Conservation (phyloP, 2,329 filamentous ascomycete genomes). For the Aspergillus sp. region DNA sequence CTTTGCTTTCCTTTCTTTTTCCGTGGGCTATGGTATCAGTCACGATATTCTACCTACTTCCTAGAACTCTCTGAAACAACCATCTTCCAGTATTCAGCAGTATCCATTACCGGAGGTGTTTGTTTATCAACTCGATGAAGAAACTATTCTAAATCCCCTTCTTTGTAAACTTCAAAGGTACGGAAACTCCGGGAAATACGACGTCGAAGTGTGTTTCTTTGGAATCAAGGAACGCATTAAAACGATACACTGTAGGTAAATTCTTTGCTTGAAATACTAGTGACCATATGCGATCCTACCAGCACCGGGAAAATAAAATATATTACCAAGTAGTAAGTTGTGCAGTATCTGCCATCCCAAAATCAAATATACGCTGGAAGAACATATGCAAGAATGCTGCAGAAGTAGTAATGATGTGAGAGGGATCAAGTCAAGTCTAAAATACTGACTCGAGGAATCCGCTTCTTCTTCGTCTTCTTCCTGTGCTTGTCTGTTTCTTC, state of each 20-base stretch:
- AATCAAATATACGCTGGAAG: background rate
- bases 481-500: conserved; percentile 1
- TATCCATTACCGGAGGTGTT: too few species aligned
- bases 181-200: too few species aligned
- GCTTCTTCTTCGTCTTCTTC: conserved; percentile 26
- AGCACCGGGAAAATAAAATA: background rate
- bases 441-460: conserved; percentile 35
- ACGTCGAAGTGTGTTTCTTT: too few species aligned
- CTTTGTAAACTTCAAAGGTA: too few species aligned
- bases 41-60: too few species aligned
- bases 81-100: too few species aligned
- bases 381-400: background rate
- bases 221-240: background rate
- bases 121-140: too few species aligned
- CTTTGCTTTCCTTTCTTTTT: too few species aligned
- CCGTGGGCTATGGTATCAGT: too few species aligned
- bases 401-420: background rate
- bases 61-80: too few species aligned
- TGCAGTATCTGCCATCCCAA: background rate
- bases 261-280: background rate
- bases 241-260: background rate
- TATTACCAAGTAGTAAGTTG: background rate
- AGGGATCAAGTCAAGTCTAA: conserved; percentile 27
- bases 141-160: too few species aligned
- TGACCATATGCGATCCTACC: background rate